phyloP scores from a whole-genome alignment of 2,329 filamentous ascomycete genomes.

The Diaporthe ilicicola region DNA sequence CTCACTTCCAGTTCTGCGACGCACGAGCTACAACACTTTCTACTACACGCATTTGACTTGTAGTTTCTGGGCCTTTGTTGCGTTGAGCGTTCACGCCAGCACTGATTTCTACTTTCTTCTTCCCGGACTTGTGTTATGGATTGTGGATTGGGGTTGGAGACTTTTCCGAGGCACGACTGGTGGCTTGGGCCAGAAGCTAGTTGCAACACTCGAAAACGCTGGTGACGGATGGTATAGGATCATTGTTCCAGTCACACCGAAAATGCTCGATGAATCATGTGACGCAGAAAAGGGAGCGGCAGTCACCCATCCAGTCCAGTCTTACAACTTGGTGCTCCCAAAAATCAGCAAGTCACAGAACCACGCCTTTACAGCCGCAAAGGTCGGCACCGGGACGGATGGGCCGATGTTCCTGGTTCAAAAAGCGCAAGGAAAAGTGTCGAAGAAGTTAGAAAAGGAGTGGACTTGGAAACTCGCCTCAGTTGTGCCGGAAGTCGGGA shows the following conservation, averaged over 20 bases:
- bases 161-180: conserved; percentile 26
- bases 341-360: conserved; percentile 30
- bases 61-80: conserved; percentile 25
- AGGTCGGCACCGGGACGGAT: background rate
- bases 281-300: background rate
- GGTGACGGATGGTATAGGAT: conserved; percentile 26
- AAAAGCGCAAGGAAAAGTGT: conserved; percentile 14
- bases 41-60: conserved; percentile 32
- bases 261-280: background rate
- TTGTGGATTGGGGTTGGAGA: conserved; percentile 30
- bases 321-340: conserved; percentile 30
- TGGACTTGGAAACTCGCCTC: conserved; percentile 6
- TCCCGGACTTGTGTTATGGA: conserved; percentile 28
- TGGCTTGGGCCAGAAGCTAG: conserved; percentile 4
- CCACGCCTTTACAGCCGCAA: conserved; percentile 34
- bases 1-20: conserved; percentile 29
- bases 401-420: conserved; percentile 30
- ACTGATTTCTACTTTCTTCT: conserved; percentile 35
- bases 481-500: background rate
- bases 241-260: background rate
- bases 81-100: conserved; percentile 31
- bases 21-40: conserved; percentile 33
- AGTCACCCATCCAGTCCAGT: conserved; percentile 8
- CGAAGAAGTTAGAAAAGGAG: conserved; percentile 30
- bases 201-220: conserved; percentile 25